phyloP scores from a whole-genome alignment of 805 yeast genomes.

The Priceomyces fermenticarens region DNA sequence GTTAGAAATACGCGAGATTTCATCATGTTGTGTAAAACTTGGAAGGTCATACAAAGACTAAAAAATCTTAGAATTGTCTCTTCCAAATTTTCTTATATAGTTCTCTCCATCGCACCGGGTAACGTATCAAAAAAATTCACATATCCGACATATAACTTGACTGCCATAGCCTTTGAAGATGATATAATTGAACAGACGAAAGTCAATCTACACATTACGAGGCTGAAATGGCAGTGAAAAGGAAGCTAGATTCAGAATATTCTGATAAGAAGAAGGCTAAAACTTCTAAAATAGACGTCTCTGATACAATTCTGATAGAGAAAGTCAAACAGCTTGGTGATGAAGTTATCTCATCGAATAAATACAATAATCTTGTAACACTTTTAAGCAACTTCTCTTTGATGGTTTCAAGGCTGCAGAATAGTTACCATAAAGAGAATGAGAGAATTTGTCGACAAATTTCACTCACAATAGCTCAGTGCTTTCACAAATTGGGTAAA shows the following conservation, averaged over 20 bases:
- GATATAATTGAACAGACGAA: not conserved
- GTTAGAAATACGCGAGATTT: constrained; percentile 54
- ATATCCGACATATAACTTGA: constrained; percentile 1
- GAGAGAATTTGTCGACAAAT: constrained; percentile 39
- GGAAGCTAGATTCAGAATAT: constrained; percentile 12
- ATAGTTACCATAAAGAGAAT: constrained; percentile 16
- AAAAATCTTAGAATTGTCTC: not conserved
- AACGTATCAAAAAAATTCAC: constrained; percentile 6
- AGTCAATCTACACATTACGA: not conserved
- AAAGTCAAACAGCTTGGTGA: constrained; percentile 21
- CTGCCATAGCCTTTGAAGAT: constrained; percentile 9
- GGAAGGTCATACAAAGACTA: constrained; percentile 53
- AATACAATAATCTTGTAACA: constrained; percentile 53
- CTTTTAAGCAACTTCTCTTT: constrained; percentile 40
- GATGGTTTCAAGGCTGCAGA: constrained; percentile 14
- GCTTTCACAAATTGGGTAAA: constrained; percentile 48
- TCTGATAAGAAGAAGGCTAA: constrained; percentile 2
- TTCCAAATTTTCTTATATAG: constrained; percentile 10
- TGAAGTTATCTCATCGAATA: constrained; percentile 39
- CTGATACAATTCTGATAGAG: constrained; percentile 11
- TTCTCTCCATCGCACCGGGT: constrained; percentile 7
- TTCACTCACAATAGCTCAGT: constrained; percentile 39
- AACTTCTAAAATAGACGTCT: not conserved
- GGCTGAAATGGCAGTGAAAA: constrained; percentile 20
- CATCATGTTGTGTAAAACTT: constrained; percentile 63